Base-by-base conservation (phyloP, 148 eudicot genomes). In the Rhododendron simsii region DNA sequence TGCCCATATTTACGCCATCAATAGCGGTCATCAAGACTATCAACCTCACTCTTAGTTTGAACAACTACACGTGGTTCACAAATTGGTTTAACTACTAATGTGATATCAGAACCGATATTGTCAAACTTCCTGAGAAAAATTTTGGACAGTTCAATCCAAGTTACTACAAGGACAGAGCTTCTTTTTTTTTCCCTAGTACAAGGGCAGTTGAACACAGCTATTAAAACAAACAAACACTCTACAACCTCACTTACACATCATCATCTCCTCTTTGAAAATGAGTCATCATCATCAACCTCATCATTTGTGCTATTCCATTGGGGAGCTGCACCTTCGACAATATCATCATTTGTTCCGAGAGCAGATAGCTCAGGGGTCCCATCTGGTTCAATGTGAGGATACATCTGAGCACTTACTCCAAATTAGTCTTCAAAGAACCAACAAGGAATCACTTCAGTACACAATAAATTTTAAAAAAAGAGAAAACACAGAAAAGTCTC, bases 61-160 rank as follows among this genome's bases (percentile, higher is more conserved):
- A 95, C 98, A 95, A n/a, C 97, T 69, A 94, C 97, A 83, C 98
- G 93, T 48, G 99, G 98, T 85, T 96, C 99, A 69, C 98, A 98
- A 83, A 96, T 95, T 30, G 98, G 99, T 91, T 94, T 95, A 82
- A 96, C 97, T 8, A 41, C 92, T 55, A 95, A 92, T n/a, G 88
- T 92, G 83, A 96, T 90, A 87, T 96, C 98, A 90, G 92, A 41
- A 86, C 88, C 87, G 85, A 92, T 95, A 57, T 90, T 86, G 85
- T 96, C 99, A 88, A 95, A 89, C 89, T 90, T 95, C 96, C 98
- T 96, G 93, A 48, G 30, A 63, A 76, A 85, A 85, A 78, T n/a
- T 71, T 81, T 76, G 28, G 83, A 50, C 75, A 84, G 30, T 85
- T 84, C 21, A 82, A 84, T 20, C 6, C 8, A 30, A 26, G 15